Base-by-base conservation (phyloP, 352 stramenopile species). In the Phytopythium aichiense region DNA sequence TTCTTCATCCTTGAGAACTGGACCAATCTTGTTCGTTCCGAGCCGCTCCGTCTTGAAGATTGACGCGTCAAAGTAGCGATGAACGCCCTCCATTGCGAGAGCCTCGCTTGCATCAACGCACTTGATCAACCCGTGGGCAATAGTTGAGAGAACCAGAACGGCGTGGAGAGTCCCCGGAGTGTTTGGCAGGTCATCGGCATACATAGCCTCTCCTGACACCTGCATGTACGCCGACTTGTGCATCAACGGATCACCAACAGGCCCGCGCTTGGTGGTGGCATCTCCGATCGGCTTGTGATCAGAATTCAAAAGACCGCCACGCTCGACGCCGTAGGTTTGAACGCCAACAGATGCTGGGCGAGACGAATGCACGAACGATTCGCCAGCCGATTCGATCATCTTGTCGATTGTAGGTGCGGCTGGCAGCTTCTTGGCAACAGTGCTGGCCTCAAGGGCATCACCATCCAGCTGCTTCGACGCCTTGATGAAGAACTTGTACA, bases 401-500 rank as follows among this genome's bases (percentile, higher is more conserved):
- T 37, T 42, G 23, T 75, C 69, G 45, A 94, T 66, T 35, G 42
- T 12, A 13, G 77, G 78, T 13, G 61, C 58, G 16, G 59, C 35
- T 38, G 77, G 65, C 8, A 78, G 38, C 7, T 60, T 28, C 8
- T 68, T 58, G 22, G 37, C 52, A 6, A 60, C 48, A 20, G 5
- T 18, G 25, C 28, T 54, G 28, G 56, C n/a, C 16, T 54, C 37
- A 4, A 20, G 9, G 6, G 42, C 42, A 28, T 60, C 55, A 6
- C 4, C 20, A 12, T 52, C 23, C 15, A 60, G 55, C 35, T 60
- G 54, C 4, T 52, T 30, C 3, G 76, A 81, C 12, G 77, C 89
- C 31, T 81, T 70, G 46, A 98, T 65, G 55, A 91, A 98, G 63
- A 98, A 98, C 68, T 98, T 99, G 77, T 98, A 93, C 40, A 99